Evolutionary conservation across 352 stramenopile species (phyloP).

Genomic region (Pythium sp.): DNA sequence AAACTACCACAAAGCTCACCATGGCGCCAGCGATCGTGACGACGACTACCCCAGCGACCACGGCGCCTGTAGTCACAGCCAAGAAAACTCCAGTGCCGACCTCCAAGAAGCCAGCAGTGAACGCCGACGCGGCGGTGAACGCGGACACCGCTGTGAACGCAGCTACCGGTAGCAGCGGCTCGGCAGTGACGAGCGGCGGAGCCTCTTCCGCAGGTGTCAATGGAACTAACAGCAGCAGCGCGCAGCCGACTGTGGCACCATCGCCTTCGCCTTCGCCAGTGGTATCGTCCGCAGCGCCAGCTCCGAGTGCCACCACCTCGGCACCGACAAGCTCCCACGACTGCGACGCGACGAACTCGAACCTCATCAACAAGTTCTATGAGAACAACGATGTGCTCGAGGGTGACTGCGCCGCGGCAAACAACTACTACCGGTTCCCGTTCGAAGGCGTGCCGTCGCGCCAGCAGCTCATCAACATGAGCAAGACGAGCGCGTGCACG

Average conservation of each 20-base stretch:
- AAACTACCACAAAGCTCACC: background rate
- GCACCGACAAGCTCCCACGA: background rate
- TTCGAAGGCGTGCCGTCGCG: constrained; percentile 21
- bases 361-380: constrained; percentile 17
- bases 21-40: background rate
- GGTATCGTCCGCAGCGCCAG: background rate
- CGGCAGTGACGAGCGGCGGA: background rate
- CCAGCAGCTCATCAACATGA: constrained; percentile 20
- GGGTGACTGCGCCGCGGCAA: constrained; percentile 18
- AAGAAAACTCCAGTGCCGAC: background rate
- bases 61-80: background rate
- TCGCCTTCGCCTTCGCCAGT: background rate
- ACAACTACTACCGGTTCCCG: constrained; percentile 23
- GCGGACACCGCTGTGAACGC: background rate
- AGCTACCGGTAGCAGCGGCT: background rate
- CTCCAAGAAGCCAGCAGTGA: background rate
- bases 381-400: constrained; percentile 22
- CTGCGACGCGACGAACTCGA: constrained; percentile 12
- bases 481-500: constrained; percentile 17
- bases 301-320: background rate
- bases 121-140: background rate
- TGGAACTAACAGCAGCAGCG: background rate
- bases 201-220: background rate
- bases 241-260: background rate
- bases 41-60: background rate